A percentile compares a stretch with the other conserved stretches of the same genome.
phyloP scores from a whole-genome alignment of 2,329 filamentous ascomycete genomes.

The Macrophomina tecta region DNA sequence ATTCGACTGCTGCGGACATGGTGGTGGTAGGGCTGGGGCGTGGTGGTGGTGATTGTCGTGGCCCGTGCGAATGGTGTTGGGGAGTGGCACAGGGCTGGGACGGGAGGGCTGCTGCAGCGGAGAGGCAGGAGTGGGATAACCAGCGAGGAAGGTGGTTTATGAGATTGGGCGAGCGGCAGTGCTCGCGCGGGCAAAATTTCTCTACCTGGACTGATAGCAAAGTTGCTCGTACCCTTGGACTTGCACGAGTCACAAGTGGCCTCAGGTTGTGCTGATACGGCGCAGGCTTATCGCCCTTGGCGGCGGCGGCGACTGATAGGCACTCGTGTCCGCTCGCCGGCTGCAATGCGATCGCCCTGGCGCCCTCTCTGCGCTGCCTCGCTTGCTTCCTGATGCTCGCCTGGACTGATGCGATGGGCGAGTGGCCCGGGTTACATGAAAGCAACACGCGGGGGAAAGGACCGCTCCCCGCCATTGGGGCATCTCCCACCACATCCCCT shows the following conservation, averaged over 20 bases:
- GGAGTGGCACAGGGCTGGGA: background rate
- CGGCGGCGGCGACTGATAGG: slow-evolving; percentile 25
- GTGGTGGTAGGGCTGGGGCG: background rate
- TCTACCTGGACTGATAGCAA: background rate
- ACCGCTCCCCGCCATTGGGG: slow-evolving; percentile 6
- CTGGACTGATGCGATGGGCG: background rate
- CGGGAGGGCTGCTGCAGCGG: background rate
- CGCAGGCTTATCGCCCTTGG: slow-evolving; percentile 15
- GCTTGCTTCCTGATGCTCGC: background rate
- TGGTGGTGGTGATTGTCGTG: background rate
- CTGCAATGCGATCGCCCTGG: background rate
- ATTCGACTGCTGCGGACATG: slow-evolving; percentile 16
- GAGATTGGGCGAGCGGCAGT: background rate
- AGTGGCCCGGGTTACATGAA: slow-evolving; percentile 10
- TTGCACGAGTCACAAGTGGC: slow-evolving; percentile 10
- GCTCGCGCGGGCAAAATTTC: background rate
- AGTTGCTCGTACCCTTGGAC: background rate
- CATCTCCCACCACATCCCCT: background rate
- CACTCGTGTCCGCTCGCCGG: background rate
- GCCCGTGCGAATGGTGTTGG: background rate
- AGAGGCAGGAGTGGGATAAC: background rate
- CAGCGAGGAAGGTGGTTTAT: background rate
- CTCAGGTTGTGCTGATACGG: slow-evolving; percentile 13
- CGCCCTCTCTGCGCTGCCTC: background rate
- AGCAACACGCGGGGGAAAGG: slow-evolving; percentile 14